Evolutionary conservation across 257 asterid species (phyloP).

Genomic region (Lycium ferocissimum): DNA sequence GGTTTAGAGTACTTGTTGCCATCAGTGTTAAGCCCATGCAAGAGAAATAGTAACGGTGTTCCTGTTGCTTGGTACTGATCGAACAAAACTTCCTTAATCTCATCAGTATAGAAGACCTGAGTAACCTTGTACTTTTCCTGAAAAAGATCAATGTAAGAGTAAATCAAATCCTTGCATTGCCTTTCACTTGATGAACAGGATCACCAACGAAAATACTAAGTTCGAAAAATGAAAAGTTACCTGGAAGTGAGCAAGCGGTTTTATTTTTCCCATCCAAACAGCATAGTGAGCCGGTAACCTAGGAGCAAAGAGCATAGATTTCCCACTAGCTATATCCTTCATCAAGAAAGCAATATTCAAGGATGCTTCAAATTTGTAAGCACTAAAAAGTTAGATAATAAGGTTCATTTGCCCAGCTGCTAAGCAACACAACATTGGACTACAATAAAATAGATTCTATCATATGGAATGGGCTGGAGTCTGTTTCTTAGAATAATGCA

Average conservation of each 20-base stretch:
- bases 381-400: neutral
- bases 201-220: neutral
- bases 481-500: too few species aligned
- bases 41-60: conserved; percentile 79
- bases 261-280: conserved; percentile 94
- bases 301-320: conserved; percentile 83
- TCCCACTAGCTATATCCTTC: conserved; percentile 88
- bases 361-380: neutral
- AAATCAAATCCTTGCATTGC: conserved; percentile 25
- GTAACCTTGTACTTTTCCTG: conserved; percentile 82
- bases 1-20: conserved; percentile 84
- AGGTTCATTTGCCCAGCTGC: neutral
- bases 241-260: conserved; percentile 80
- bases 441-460: too few species aligned
- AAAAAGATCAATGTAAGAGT: conserved; percentile 42
- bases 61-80: conserved; percentile 67
- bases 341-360: conserved; percentile 33
- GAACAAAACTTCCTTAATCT: conserved; percentile 66
- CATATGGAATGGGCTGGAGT: too few species aligned
- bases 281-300: conserved; percentile 88
- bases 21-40: conserved; percentile 91
- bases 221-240: conserved; percentile 41
- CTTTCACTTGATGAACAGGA: neutral
- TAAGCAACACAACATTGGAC: too few species aligned
- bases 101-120: conserved; percentile 70